A percentile compares a stretch with the other conserved stretches of the same genome.
These are phyloP conservation scores for Phytophthora agathidicida DNA, from an alignment of 352 stramenopile species.

Conservation along the genomic window DNA sequence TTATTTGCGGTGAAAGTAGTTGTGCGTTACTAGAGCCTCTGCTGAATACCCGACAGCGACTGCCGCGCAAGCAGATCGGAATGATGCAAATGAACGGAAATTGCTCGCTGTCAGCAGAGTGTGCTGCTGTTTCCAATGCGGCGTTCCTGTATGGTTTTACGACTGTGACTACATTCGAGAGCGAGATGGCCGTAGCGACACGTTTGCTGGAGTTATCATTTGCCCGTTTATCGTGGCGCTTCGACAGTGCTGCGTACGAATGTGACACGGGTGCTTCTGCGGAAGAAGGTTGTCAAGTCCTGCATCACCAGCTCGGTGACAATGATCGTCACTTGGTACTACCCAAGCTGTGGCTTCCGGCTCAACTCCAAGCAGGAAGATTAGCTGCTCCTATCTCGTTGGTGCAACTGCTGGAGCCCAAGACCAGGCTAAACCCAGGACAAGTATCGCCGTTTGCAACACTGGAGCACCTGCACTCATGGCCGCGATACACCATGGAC, in stretches of 20 bases:
- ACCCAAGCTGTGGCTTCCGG: conserved; percentile 25
- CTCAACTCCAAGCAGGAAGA: conserved; percentile 17
- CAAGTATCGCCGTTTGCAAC: conserved; percentile 19
- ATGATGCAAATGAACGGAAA: conserved; percentile 27
- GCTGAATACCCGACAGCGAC: not conserved
- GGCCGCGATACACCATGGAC: not conserved
- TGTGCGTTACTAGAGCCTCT: conserved; percentile 32
- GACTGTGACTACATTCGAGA: conserved; percentile 15
- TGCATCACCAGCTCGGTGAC: conserved; percentile 38
- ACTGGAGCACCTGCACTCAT: conserved; percentile 25
- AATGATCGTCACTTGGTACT: conserved; percentile 39
- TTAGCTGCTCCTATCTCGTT: conserved; percentile 24
- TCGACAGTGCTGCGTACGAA: conserved; percentile 22
- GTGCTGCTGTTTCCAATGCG: conserved; percentile 8
- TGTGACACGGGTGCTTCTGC: conserved; percentile 18
- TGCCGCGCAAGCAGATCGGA: conserved; percentile 39
- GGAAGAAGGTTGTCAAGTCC: conserved; percentile 28
- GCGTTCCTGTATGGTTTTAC: conserved; percentile 52
- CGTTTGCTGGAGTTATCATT: conserved; percentile 41
- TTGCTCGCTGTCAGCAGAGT: conserved; percentile 19
- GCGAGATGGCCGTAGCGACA: not conserved
- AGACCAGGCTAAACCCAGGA: conserved; percentile 11
- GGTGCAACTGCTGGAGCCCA: conserved; percentile 49
- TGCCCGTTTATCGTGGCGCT: conserved; percentile 47
- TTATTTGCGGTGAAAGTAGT: conserved; percentile 29